A percentile compares a stretch with the other conserved stretches of the same genome.
These are phyloP conservation scores for Teunomyces aglyptinius DNA, from an alignment of 805 yeast genomes.

Conservation along the genomic window DNA sequence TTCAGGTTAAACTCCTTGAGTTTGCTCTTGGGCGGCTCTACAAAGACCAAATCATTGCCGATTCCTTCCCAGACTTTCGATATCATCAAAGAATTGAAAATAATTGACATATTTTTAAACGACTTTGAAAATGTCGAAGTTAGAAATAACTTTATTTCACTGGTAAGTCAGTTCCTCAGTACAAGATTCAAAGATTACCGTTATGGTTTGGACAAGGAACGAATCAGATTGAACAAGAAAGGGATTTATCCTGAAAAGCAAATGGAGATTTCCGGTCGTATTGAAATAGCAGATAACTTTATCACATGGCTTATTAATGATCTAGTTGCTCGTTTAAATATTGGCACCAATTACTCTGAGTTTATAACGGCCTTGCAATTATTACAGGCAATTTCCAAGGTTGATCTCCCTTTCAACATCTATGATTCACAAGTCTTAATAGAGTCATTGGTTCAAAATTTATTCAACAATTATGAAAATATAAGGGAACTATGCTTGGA, in stretches of 20 bases:
- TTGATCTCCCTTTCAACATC: constrained; percentile 13
- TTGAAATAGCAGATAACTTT: constrained; percentile 23
- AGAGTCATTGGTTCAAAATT: constrained; percentile 55
- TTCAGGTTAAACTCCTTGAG: constrained; percentile 57
- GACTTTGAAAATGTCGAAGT: constrained; percentile 63
- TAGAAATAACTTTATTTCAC: constrained; percentile 62
- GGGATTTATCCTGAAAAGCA: constrained; percentile 12
- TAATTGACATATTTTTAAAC: constrained; percentile 51
- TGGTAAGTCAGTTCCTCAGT: constrained; percentile 56
- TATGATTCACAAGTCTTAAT: constrained; percentile 20
- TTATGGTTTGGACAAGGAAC: constrained; percentile 54
- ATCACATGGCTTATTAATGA: constrained; percentile 49
- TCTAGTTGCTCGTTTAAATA: constrained; percentile 54
- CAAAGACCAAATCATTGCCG: constrained; percentile 44
- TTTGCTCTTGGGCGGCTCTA: constrained; percentile 59
- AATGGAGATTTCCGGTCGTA: constrained; percentile 1
- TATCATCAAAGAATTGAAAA: constrained; percentile 35
- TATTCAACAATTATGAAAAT: constrained; percentile 75
- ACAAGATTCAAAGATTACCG: constrained; percentile 67
- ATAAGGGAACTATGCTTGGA: constrained; percentile 54
- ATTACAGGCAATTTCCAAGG: constrained; percentile 24
- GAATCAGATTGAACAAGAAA: constrained; percentile 35
- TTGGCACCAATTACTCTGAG: constrained; percentile 48
- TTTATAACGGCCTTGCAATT: constrained; percentile 16
- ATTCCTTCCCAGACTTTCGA: constrained; percentile 47